Base-by-base conservation (phyloP, 2,329 filamentous ascomycete genomes). In the Calonectria pauciramosa region DNA sequence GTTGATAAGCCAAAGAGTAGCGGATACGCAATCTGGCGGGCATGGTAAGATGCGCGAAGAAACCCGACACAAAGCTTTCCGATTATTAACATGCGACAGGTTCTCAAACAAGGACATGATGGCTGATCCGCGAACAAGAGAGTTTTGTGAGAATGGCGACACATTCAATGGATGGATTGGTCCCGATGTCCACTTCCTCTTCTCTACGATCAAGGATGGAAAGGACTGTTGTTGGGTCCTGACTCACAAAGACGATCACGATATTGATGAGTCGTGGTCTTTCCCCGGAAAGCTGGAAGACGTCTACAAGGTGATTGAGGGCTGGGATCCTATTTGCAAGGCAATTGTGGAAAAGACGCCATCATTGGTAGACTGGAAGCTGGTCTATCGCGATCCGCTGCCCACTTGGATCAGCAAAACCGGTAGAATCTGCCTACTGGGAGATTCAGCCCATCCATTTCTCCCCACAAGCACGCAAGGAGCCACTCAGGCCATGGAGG, bases 91-190 rank as follows among this genome's bases (percentile, higher is more conserved):
- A 13, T 1, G 23, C 9, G 14, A 9, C 3, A 80, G 78, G 78
- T 80, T 80, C 54, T 79, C 78, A 0, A 89, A 89, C 75, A 86
- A 88, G 44, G 87, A 89, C 69, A 88, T 89, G 87, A 84, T 91
- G 26, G 82, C 83, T 13, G 89, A 91, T 75, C 87, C 89, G 1
- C 82, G 85, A 28, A 91, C 90, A 2, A 87, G 86, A 38, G 86
- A 90, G 44, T 90, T 91, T 70, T 91, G 90, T 76, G 85, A 84
- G 41, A 86, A 91, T 72, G 90, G 90, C 41, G 90, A 92, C 80
- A 90, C 89, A 0, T 91, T 91, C 82, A 90, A 90, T 70, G 90
- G 90, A 32, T 89, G 88, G 90, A 88, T 91, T 70, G 90, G 90
- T 2, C 89, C 89, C 3, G 89, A 91, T 75, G 87, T 90, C 65